Evolutionary conservation across 179 eudicot species (phyloP).

Genomic region (Vitellaria paradoxa): DNA sequence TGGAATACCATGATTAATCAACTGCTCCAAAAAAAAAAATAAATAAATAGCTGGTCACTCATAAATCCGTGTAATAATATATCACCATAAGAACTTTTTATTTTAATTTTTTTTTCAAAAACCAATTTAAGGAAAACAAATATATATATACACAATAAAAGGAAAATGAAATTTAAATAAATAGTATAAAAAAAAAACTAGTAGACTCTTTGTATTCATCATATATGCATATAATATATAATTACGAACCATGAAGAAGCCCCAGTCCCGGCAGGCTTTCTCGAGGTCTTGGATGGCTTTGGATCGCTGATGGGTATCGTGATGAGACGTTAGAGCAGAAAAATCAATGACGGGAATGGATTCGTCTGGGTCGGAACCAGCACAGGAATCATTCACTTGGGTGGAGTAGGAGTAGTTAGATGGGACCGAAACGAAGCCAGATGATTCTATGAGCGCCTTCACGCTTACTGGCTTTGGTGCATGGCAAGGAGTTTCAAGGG

Average conservation of each 20-base stretch:
- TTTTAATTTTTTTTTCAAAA: too few species aligned
- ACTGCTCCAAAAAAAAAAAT: slow-evolving; percentile 9
- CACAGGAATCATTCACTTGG: background rate
- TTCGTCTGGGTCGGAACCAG: background rate
- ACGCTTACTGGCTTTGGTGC: background rate
- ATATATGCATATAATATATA: too few species aligned
- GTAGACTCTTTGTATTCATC: too few species aligned
- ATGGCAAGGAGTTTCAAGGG: too few species aligned
- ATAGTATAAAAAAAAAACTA: too few species aligned
- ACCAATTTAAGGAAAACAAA: too few species aligned
- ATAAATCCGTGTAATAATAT: too few species aligned
- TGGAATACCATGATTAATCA: slow-evolving; percentile 39
- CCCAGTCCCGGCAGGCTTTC: slow-evolving; percentile 29
- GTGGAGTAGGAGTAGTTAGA: background rate
- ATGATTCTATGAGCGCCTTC: background rate
- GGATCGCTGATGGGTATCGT: background rate
- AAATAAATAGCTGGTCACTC: background rate
- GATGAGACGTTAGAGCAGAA: slow-evolving; percentile 19
- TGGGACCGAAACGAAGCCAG: slow-evolving; percentile 7
- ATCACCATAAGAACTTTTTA: too few species aligned
- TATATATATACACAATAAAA: too few species aligned
- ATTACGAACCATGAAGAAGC: slow-evolving; percentile 24
- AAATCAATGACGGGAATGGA: slow-evolving; percentile 25
- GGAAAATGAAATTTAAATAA: too few species aligned
- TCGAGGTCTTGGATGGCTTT: slow-evolving; percentile 17